A percentile compares a stretch with the other conserved stretches of the same genome.
Evolutionary conservation across 495 filamentous ascomycete genomes (phyloP).

Genomic region (Barbatosphaeria neglecta): DNA sequence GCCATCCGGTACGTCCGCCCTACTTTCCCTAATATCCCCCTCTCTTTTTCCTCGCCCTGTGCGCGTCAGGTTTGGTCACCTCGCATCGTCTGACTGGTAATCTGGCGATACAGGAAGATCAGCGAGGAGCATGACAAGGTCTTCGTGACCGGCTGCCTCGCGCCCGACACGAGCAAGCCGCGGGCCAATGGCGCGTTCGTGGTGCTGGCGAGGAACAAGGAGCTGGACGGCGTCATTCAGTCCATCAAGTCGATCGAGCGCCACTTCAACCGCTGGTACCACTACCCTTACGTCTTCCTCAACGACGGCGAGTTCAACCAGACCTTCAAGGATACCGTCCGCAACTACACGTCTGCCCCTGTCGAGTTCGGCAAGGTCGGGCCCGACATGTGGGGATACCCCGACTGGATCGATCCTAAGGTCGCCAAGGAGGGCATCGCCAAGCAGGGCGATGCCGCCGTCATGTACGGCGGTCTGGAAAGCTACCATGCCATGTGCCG

Average conservation of each 20-base stretch:
- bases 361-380: slow-evolving; percentile 96
- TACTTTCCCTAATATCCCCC: not conserved
- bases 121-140: slow-evolving; percentile 95
- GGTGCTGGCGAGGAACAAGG: slow-evolving; percentile 91
- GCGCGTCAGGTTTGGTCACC: too few species aligned
- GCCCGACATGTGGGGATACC: slow-evolving; percentile 85
- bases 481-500: slow-evolving; percentile 98
- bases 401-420: slow-evolving; percentile 88
- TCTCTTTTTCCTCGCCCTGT: not conserved
- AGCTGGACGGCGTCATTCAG: slow-evolving; percentile 89
- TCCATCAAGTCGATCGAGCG: slow-evolving; percentile 96
- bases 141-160: slow-evolving; percentile 80
- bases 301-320: slow-evolving; percentile 96
- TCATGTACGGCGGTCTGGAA: slow-evolving; percentile 99
- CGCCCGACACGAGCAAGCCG: slow-evolving; percentile 48
- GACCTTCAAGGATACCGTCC: slow-evolving; percentile 77
- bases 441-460: slow-evolving; percentile 92
- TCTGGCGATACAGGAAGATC: slow-evolving; percentile 61
- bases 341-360: slow-evolving; percentile 73
- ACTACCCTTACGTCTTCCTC: slow-evolving; percentile 98
- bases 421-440: slow-evolving; percentile 90
- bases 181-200: slow-evolving; percentile 93
- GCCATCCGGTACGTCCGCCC: slow-evolving; percentile 61
- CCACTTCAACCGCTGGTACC: slow-evolving; percentile 98
- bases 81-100: not conserved